Base-by-base conservation (phyloP, 2,329 filamentous ascomycete genomes). In the Xylaria sp. region DNA sequence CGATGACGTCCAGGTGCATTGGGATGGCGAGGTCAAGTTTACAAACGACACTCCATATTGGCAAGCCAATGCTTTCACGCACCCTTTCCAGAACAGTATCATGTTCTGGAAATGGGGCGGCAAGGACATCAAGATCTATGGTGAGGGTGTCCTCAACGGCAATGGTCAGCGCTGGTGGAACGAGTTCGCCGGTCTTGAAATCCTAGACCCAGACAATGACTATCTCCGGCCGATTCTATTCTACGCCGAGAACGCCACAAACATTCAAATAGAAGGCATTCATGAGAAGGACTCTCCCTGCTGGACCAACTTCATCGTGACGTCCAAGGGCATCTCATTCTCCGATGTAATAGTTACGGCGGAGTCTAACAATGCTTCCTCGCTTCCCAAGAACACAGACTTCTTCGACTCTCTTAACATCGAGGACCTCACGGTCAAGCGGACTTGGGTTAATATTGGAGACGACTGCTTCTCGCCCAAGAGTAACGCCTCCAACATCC, bases 31-130 rank as follows among this genome's bases (percentile, higher is more conserved):
- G 74, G 82, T 89, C 58, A 75, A 79, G 73, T 84, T 84, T 71
- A 84, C 82, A 65, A 79, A 84, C 25, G 80, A 84, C 66, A 82
- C 81, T 3, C 71, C 78, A 4, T 83, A 82, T 75, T 84, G 82
- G 82, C 82, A 84, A 72, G 69, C 76, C 15, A 78, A 82, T 64
- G 78, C 82, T 46, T 83, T 80, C 74, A 73, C 74, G 15, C 80
- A 83, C 63, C 79, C 81, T 0, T 83, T 84, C 73, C 80, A 84
- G 71, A 81, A 84, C 69, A 88, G 84, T 2, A 86, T 90, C 64
- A 87, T 87, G 65, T 90, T 90, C 74, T 90, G 87, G 85, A 86
- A 88, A 60, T 90, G 88, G 88, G 88, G 88, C 64, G 88, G 89
- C 12, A 83, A 86, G 70, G 81, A 89, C 70, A 87, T 91, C 75